Conservation (phyloP, 177 flowering plant species). For the Vitis hybrid region DNA sequence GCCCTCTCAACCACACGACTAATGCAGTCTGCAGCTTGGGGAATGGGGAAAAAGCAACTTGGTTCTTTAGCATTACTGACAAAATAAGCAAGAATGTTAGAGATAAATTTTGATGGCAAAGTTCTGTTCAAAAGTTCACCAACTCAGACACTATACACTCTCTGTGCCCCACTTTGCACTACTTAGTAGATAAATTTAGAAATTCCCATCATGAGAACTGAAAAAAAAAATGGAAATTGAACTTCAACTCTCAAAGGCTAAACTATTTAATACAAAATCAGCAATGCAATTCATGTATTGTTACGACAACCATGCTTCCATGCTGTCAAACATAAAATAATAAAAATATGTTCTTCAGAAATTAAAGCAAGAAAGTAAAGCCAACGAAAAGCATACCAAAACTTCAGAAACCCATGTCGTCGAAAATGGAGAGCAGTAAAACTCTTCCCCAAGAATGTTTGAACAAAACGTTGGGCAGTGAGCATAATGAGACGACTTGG, state of each 20-base stretch:
- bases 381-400: constrained; percentile 58
- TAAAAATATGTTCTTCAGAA: background rate
- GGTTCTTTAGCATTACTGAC: constrained; percentile 81
- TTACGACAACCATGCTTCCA: background rate
- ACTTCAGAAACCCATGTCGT: constrained; percentile 91
- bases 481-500: constrained; percentile 79
- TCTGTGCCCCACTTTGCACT: too few relatives aligned
- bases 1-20: constrained; percentile 68
- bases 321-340: background rate
- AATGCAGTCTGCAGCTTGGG: constrained; percentile 97
- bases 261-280: too few relatives aligned
- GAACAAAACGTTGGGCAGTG: constrained; percentile 94
- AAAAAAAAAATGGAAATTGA: too few relatives aligned
- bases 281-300: too few relatives aligned
- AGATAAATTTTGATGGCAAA: background rate
- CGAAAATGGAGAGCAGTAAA: constrained; percentile 89
- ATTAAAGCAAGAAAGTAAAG: background rate
- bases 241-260: too few relatives aligned
- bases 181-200: too few relatives aligned
- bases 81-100: constrained; percentile 16
- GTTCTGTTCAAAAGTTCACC: background rate
- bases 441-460: constrained; percentile 84
- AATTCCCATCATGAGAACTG: too few relatives aligned
- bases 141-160: too few relatives aligned
- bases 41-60: constrained; percentile 94